Evolutionary conservation across 768 basidiomycete species (phyloP), one percentile per base, ranked within the genome.

Genomic region (Mycena amicta): DNA sequence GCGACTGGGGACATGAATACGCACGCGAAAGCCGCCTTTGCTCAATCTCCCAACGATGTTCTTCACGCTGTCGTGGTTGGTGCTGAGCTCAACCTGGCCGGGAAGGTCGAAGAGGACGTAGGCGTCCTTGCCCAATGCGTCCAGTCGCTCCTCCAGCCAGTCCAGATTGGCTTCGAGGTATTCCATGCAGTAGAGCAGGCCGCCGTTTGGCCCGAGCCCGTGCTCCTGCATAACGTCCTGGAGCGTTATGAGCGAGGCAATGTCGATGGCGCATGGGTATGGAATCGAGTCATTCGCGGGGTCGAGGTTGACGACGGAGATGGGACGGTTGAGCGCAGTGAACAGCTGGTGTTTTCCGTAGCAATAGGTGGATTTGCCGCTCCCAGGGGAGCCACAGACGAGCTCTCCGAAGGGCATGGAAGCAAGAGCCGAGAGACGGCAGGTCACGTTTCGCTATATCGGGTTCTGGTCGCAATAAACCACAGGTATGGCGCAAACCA

Each of bases 61-160:
- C 76, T 91, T 94, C 65, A 98, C 69, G 66, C 93, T 93, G 6
- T 89, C 86, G 71, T 98, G 96, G 70, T 95, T 97, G 52, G 97
- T 99, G 72, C 92, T 94, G 47, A 99, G 77, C 72, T 99, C 97
- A 52, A 98, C 97, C 76, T 99, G 97, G 1, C 97, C 97, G 0
- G 97, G 95, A 4, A 97, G 83, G 71, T 99, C 97, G 71, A 99
- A 97, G 31, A 99, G 77, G 37, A 98, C 83, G 72, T 96, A 98
- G 23, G 86, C 86, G 61, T 92, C 90, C 26, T 78, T 75, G 18
- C 85, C 89, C 22, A 90, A 76, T 66, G 83, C 86, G 53, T 75
- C 77, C 65, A 94, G 70, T 37, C 83, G 76, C 53, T 81, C 83
- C 72, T 92, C 85, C 8, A 96, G 79, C 88, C 90, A 90, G 71